phyloP scores from a whole-genome alignment of 78 protist genomes.

The Chrysochromulina tobinii region DNA sequence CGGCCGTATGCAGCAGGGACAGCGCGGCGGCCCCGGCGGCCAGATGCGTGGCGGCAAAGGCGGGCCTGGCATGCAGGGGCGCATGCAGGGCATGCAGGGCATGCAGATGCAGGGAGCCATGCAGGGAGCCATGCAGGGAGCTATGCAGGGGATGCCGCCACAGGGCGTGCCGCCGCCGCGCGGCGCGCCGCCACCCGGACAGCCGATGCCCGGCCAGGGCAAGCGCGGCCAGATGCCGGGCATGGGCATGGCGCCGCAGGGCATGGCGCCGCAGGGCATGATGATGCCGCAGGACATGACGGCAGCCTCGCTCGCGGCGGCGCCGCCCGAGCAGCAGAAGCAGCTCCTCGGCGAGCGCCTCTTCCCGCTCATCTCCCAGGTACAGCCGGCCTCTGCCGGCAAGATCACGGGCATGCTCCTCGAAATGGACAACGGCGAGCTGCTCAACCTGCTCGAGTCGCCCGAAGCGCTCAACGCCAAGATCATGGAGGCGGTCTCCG shows the following conservation, averaged over 20 bases:
- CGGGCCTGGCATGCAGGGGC: too few species aligned
- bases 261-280: not conserved
- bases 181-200: too few species aligned
- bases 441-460: constrained; percentile 73
- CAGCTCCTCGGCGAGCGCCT: constrained; percentile 82
- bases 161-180: too few species aligned
- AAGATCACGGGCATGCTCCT: constrained; percentile 93
- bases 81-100: not conserved
- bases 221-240: not conserved
- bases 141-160: too few species aligned
- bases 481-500: constrained; percentile 79
- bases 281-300: not conserved
- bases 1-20: not conserved
- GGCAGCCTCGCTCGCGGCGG: constrained; percentile 30
- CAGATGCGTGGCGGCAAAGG: not conserved
- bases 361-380: constrained; percentile 64
- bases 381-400: constrained; percentile 68
- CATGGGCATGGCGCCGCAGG: not conserved
- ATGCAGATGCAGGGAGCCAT: not conserved
- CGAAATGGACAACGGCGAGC: constrained; percentile 85
- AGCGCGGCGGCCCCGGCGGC: not conserved
- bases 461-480: constrained; percentile 55
- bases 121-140: too few species aligned
- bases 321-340: constrained; percentile 60
- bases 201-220: not conserved